Percentiles rank a stretch among this genome's conserved stretches.
phyloP scores from a whole-genome alignment of 805 yeast species.

The Cyberlindnera xylosilytica region DNA sequence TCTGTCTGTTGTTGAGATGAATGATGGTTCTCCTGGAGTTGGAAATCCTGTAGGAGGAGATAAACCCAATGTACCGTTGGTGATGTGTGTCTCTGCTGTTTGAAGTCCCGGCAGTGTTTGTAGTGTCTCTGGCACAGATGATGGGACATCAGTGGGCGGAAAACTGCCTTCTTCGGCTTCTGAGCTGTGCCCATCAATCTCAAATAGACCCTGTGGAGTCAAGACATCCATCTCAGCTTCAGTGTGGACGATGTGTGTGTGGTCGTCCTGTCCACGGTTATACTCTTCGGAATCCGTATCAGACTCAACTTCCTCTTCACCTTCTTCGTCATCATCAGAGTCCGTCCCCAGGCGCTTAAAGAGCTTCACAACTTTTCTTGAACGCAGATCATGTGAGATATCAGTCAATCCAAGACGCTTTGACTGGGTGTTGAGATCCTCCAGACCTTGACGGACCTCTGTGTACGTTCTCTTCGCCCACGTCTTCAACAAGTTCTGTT shows the following conservation, averaged over 20 bases:
- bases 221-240: slow-evolving; percentile 5
- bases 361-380: slow-evolving; percentile 7
- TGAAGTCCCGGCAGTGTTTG: too few species aligned
- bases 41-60: background rate
- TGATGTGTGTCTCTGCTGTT: background rate
- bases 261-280: background rate
- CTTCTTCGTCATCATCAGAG: slow-evolving; percentile 1
- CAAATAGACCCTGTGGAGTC: background rate
- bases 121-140: too few species aligned
- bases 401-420: slow-evolving; percentile 9
- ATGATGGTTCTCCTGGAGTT: background rate
- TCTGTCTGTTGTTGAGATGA: slow-evolving; percentile 3
- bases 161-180: too few species aligned
- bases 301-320: slow-evolving; percentile 2
- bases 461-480: slow-evolving; percentile 11
- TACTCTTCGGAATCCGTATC: slow-evolving; percentile 1
- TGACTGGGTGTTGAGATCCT: slow-evolving; percentile 4
- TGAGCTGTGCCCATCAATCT: too few species aligned
- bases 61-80: background rate
- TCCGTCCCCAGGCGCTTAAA: slow-evolving; percentile 8
- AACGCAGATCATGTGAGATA: slow-evolving; percentile 1
- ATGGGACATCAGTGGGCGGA: too few species aligned
- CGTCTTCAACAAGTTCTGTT: slow-evolving; percentile 25
- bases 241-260: background rate
- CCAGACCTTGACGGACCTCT: slow-evolving; percentile 5